Evolutionary conservation across 2,329 filamentous ascomycete species (phyloP), one percentile per base, ranked within the genome.

Genomic region (Curvularia lunata): DNA sequence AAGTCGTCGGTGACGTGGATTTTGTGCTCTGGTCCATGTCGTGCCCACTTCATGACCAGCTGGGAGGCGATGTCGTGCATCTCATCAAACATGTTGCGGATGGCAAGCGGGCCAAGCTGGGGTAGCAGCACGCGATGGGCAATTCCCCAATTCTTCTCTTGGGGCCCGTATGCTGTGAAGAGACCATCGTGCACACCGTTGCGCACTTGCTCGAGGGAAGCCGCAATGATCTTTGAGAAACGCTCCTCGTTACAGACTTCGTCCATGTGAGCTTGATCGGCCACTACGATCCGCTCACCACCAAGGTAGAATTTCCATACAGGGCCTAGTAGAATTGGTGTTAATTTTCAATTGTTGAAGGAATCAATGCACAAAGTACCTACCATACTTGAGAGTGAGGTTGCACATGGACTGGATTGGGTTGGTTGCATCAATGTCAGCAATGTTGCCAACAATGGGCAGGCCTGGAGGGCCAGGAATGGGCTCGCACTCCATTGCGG

Each of bases 21-120:
- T 0, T 58, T 54, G 25, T 75, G 64, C 8, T 73, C 64, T 1
- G 72, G 54, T 4, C 75, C 74, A 50, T 85, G 81, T 32, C 88
- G 82, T 18, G 87, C 88, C 83, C 88, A 88, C 72, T 91, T 91
- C 76, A 90, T 80, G 9, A 84, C 82, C 48, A 91, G 75, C 68
- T 91, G 88, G 0, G 81, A 80, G 4, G 87, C 84, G 58, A 91
- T 86, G 63, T 91, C 88, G 46, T 74, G 70, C 73, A 75, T 75
- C 65, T 78, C 77, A 59, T 84, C 81, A 60, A 88, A 91, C 88
- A 91, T 91, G 54, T 76, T 79, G 34, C 85, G 82, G 65, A 92
- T 91, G 1, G 84, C 81, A 21, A 91, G 73, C 0, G 89, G 89
- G 0, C 88, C 88, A 70, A 91, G 91, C 2, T 87, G 88, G 0